These are phyloP conservation scores for Xylaria sp. DNA, from an alignment of 2,329 filamentous ascomycete genomes.

Conservation along the genomic window DNA sequence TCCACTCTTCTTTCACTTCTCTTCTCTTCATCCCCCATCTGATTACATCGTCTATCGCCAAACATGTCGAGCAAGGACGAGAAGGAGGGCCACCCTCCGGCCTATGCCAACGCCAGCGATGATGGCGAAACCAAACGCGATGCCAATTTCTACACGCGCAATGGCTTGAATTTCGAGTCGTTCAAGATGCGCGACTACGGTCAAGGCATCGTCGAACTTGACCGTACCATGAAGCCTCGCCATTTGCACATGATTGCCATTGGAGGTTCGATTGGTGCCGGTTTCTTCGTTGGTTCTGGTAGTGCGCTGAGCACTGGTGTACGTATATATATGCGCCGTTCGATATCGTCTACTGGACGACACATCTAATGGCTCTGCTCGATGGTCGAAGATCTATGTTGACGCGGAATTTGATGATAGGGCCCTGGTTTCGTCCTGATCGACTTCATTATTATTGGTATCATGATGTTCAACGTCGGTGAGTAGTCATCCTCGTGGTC, in stretches of 20 bases:
- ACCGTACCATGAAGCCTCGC: constrained; percentile 57
- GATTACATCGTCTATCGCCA: constrained; percentile 4
- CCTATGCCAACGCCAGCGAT: constrained; percentile 34
- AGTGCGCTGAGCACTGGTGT: constrained; percentile 59
- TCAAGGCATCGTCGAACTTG: constrained; percentile 51
- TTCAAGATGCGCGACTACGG: constrained; percentile 55
- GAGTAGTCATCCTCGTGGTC: constrained; percentile 27
- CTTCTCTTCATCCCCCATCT: neutral
- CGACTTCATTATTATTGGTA: constrained; percentile 65
- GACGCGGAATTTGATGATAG: constrained; percentile 38
- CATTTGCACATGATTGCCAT: constrained; percentile 65
- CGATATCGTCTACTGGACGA: neutral
- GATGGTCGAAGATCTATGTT: neutral
- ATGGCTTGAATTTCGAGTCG: constrained; percentile 54
- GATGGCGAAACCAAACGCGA: constrained; percentile 38
- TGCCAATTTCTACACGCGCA: constrained; percentile 52
- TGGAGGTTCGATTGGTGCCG: constrained; percentile 67
- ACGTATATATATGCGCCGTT: constrained; percentile 37
- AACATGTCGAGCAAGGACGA: constrained; percentile 45
- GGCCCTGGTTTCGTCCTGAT: constrained; percentile 57
- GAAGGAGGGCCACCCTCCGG: constrained; percentile 45
- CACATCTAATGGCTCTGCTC: neutral
- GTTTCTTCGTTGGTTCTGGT: constrained; percentile 70
- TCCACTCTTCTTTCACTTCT: neutral
- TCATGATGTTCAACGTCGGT: constrained; percentile 69